Base-by-base conservation (phyloP, 805 yeast genomes). In the Lipomyces anomalus region DNA sequence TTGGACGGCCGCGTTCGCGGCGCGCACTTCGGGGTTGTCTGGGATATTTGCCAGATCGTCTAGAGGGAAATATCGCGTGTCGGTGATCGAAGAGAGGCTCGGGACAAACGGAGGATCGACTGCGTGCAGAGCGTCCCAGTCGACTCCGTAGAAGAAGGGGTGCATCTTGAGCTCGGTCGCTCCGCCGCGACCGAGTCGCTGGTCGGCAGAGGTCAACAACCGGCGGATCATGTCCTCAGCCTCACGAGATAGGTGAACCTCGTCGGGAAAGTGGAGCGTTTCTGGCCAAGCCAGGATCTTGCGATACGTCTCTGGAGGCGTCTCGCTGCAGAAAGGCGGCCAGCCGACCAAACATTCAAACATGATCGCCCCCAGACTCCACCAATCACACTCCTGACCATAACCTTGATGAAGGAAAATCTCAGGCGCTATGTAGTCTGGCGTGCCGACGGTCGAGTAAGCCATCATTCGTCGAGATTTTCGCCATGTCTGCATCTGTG, bases 301-400 rank as follows among this genome's bases (percentile, higher is more conserved):
- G 45, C 89, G 75, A 65, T 88, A 88, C 0, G 97, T 88, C 57
- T 88, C 97, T 50, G 86, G 95, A 7, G 95, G 95, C 7, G 95
- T 84, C 60, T 88, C 96, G 0, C 92, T 81, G 68, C 96, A 88
- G 65, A 88, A 88, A 38, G 97, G 97, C 22, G 97, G 96, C 95
- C 95, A 88, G 26, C 97, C 97, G 49, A 88, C 84, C 51, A 88
- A 69, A 69, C 97, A 88, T 72, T 88, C 97, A 66, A 83, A 88
- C 97, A 88, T 89, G 61, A 88, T 88, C 1, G 95, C 95, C 24
- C 97, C 97, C 37, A 88, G 67, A 6, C 95, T 84, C 97, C 97
- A 88, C 97, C 97, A 88, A 65, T 88, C 97, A 67, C 97, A 88
- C 62, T 88, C 95, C 67, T 87, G 95, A 9, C 96, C 95, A 65